Evolutionary conservation across 148 eudicot genomes (phyloP), one percentile per base, ranked within the genome.

Genomic region (Drosera capensis): DNA sequence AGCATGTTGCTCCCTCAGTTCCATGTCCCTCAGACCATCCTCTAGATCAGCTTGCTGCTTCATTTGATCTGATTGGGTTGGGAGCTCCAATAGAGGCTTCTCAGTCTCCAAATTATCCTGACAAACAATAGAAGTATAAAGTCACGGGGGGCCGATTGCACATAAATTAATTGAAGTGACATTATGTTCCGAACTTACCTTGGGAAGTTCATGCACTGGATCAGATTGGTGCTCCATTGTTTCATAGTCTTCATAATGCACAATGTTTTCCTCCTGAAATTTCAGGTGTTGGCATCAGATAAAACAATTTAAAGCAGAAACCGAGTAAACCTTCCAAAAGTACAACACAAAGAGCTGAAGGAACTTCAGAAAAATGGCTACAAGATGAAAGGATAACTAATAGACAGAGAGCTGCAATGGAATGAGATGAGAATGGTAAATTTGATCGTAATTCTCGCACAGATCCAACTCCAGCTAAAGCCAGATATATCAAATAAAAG

Each of bases 1-100:
- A 34, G 25, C 53, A 20, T 79, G 75, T 34, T 64, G 74, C 41
- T 73, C 74, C 57, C 48, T 64, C 34, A 47, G 40, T 49, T 66
- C 76, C 9, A 24, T 22, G 14, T 69, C 66, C 40, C 48, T 53
- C 40, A 51, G 41, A 24, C 48, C 60, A 20, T 56, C 49, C 19
- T 65, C 71, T 24, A 53, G 62, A 20, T 63, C 67, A 9, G 28
- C 54, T 34, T 52, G 58, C 17, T 29, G 35, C 31, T 63, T 59
- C 13, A 55, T 69, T 19, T 48, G 49, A n/a, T 71, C 77, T 35
- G 57, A 31, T 21, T 73, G 53, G 38, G 38, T 4, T 4, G 13
- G n/a, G 9, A 1, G n/a, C 38, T 34, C 38, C 11, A 9, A 13
- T 11, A 0, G 38, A 34, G 38, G 14, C 3, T 34, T 11, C 38